phyloP scores from a whole-genome alignment of 495 filamentous ascomycete species.

The Rhypophila decipiens region DNA sequence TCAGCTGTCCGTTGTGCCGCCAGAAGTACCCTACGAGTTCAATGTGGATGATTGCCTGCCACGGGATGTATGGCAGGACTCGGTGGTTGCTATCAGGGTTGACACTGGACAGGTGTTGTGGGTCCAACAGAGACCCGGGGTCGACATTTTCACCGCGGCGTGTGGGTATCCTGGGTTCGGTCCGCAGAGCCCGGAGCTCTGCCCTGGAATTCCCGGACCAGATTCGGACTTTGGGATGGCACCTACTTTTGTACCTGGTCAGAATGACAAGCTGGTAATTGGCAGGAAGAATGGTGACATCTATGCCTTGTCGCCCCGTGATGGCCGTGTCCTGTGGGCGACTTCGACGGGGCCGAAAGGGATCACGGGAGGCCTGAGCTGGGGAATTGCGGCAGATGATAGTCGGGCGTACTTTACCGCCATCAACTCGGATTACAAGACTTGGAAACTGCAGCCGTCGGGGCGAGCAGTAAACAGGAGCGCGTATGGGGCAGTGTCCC shows the following conservation, averaged over 20 bases:
- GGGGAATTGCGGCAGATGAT: conserved; percentile 35
- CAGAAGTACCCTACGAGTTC: background rate
- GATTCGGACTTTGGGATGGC: conserved; percentile 37
- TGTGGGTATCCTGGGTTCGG: conserved; percentile 15
- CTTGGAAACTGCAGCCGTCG: conserved; percentile 17
- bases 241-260: conserved; percentile 23
- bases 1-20: conserved; percentile 11
- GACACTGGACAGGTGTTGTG: conserved; percentile 24
- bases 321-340: conserved; percentile 26
- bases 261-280: conserved; percentile 23
- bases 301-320: conserved; percentile 25
- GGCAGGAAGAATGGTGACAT: conserved; percentile 36
- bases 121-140: conserved; percentile 15
- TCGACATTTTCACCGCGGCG: conserved; percentile 24
- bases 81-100: conserved; percentile 26
- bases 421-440: conserved; percentile 16
- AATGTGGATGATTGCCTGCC: conserved; percentile 8
- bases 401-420: conserved; percentile 27
- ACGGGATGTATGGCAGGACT: conserved; percentile 24
- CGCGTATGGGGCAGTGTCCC: conserved; percentile 25
- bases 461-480: conserved; percentile 17
- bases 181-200: conserved; percentile 11
- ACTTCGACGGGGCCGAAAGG: conserved; percentile 21
- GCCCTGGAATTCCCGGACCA: conserved; percentile 20
- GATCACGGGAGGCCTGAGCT: conserved; percentile 23